phyloP scores from a whole-genome alignment of 352 stramenopile genomes.

The Phytophthora idaei region DNA sequence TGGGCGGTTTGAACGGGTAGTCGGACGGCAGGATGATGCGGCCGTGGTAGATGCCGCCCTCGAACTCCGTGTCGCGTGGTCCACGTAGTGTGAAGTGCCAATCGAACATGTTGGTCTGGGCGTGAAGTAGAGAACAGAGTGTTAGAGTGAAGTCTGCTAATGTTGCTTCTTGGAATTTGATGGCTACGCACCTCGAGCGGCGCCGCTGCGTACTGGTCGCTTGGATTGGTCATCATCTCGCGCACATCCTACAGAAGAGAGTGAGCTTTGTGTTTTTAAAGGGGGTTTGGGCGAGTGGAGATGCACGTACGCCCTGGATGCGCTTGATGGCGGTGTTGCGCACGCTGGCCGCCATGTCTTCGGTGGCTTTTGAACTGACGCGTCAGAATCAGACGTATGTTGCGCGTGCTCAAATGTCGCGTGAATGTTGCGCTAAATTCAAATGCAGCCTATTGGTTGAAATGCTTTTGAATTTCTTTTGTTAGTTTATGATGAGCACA shows the following conservation, averaged over 20 bases:
- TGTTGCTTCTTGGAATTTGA: background rate
- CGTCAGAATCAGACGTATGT: constrained; percentile 7
- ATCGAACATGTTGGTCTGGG: constrained; percentile 89
- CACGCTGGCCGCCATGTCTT: constrained; percentile 54
- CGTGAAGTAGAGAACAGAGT: background rate
- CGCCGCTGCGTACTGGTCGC: constrained; percentile 78
- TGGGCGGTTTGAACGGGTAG: constrained; percentile 97
- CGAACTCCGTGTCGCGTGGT: constrained; percentile 95
- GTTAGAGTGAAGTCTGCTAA: background rate
- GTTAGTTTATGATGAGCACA: background rate
- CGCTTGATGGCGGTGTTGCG: constrained; percentile 87
- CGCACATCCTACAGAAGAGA: constrained; percentile 68
- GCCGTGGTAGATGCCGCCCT: constrained; percentile 97
- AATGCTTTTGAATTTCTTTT: background rate
- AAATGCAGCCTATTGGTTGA: background rate
- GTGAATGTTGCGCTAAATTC: background rate
- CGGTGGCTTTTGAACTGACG: constrained; percentile 19
- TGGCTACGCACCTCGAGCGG: constrained; percentile 64
- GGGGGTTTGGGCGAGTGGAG: background rate
- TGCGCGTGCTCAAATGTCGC: background rate
- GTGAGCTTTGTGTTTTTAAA: background rate
- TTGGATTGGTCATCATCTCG: constrained; percentile 89
- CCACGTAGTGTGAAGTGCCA: constrained; percentile 99
- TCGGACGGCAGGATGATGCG: constrained; percentile 95
- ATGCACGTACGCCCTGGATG: constrained; percentile 72